These are phyloP conservation scores for Halophytophthora batemanensis DNA, from an alignment of 352 stramenopile genomes.

Conservation along the genomic window DNA sequence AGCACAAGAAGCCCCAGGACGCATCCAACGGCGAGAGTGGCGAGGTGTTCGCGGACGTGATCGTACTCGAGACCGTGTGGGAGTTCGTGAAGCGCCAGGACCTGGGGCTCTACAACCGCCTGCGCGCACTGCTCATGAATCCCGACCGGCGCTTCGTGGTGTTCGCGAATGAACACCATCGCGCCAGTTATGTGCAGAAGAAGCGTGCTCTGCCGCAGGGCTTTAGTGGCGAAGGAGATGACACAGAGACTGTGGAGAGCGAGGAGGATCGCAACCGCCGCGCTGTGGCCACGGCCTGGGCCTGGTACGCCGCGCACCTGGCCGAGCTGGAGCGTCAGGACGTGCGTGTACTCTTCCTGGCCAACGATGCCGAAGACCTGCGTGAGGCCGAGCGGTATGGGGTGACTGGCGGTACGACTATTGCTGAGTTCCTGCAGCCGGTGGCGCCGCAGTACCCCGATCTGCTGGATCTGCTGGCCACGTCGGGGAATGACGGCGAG, in stretches of 20 bases:
- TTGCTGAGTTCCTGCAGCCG: conserved; percentile 58
- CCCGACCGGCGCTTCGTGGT: conserved; percentile 84
- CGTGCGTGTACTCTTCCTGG: conserved; percentile 55
- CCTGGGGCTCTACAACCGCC: conserved; percentile 85
- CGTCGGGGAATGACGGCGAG: conserved; percentile 27
- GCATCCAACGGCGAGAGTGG: not conserved
- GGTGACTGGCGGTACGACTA: conserved; percentile 51
- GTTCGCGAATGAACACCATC: conserved; percentile 93
- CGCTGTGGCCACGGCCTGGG: conserved; percentile 73
- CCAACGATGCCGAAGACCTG: conserved; percentile 64
- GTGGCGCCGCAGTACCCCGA: conserved; percentile 44
- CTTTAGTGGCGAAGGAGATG: conserved; percentile 25
- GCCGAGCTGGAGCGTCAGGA: conserved; percentile 45
- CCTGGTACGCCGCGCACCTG: conserved; percentile 74
- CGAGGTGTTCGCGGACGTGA: conserved; percentile 76
- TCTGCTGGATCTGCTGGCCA: conserved; percentile 55
- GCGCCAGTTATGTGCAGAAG: conserved; percentile 71
- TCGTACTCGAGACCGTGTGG: conserved; percentile 91
- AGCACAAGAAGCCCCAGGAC: conserved; percentile 46
- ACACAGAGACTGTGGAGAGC: conserved; percentile 24
- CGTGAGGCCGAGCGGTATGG: conserved; percentile 37
- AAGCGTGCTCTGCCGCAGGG: conserved; percentile 29
- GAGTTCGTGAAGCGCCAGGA: conserved; percentile 89
- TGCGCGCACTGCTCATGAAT: conserved; percentile 85
- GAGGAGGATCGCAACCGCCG: conserved; percentile 86